These are phyloP conservation scores for Colletotrichum shisoi DNA, from an alignment of 2,329 filamentous ascomycete species.

Conservation along the genomic window DNA sequence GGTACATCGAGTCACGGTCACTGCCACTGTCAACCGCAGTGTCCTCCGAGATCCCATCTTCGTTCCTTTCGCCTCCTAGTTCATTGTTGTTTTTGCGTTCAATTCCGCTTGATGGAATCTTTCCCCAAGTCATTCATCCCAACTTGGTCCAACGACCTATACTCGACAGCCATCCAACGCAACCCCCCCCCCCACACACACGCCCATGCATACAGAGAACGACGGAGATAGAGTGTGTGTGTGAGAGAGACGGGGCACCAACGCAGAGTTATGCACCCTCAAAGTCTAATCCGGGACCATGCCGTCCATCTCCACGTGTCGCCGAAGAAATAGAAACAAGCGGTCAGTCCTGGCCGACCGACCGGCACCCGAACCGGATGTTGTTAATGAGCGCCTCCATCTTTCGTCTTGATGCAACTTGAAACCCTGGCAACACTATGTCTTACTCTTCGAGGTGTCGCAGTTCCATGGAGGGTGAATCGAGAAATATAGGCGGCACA, in stretches of 20 bases:
- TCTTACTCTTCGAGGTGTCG: not conserved
- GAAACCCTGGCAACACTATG: not conserved
- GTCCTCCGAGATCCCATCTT: slow-evolving; percentile 6
- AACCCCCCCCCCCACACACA: not conserved
- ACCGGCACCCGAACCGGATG: slow-evolving; percentile 1
- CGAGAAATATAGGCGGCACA: not conserved
- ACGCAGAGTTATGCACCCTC: slow-evolving; percentile 30
- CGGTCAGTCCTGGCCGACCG: slow-evolving; percentile 13
- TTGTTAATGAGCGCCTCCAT: not conserved
- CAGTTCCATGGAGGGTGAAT: not conserved
- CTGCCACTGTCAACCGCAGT: not conserved
- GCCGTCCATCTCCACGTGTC: slow-evolving; percentile 30
- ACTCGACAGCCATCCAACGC: slow-evolving; percentile 2
- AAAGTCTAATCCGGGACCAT: slow-evolving; percentile 21
- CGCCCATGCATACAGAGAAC: slow-evolving; percentile 1
- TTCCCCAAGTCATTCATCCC: slow-evolving; percentile 36
- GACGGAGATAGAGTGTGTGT: no score
- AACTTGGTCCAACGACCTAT: slow-evolving; percentile 11
- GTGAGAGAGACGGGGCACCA: not conserved
- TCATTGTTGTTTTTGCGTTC: not conserved
- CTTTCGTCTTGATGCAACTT: not conserved
- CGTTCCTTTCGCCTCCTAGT: not conserved
- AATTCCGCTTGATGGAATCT: not conserved
- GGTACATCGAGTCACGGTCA: slow-evolving; percentile 1
- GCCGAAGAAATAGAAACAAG: slow-evolving; percentile 29